Base-by-base conservation (phyloP, 225 moss, liverwort and hornwort genomes). In the Thuidium tamariscinum region DNA sequence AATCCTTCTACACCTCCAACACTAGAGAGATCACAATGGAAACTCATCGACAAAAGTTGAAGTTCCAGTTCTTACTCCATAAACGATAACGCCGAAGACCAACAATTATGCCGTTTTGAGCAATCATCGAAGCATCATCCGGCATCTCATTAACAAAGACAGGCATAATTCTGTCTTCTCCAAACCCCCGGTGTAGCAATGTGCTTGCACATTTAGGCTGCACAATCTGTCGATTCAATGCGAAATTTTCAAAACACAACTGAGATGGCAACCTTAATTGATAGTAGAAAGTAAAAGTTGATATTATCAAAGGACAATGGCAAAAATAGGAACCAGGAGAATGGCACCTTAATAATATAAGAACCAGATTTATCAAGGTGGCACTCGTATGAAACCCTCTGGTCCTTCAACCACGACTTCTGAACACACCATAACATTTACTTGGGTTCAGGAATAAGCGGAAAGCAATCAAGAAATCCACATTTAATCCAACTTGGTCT, bases 31-130 rank as follows among this genome's bases (percentile, higher is more conserved):
- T 59, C 12, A 12, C 61, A 62, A 21, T 44, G 34, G 34, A 83
- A 83, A 30, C 42, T 71, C 70, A 83, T 56, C 2, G 13, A 59
- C 71, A 7, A 61, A 59, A 49, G 22, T 41, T 37, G 1, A 75
- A 82, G 64, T 51, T 64, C 14, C 30, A 46, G 15, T 26, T 75
- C 90, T 89, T 91, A 92, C 92, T 89, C 89, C 89, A 92, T 37
- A 91, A 84, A 18, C 92, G 86, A 61, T 91, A 92, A 8, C 92
- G 88, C 52, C 92, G 91, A 41, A 91, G 89, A 82, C 92, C 92
- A 30, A 92, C 86, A n/a, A 92, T 67, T 25, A 91, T 88, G 20
- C 91, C 91, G 18, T 66, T 82, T 60, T 52, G 81, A 65, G 83
- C 89, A 41, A 89, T 81, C 46, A 67, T 77, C 17, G 62, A 14